Percentiles rank a stretch among this genome's conserved stretches.
Conservation (phyloP, 805 yeast species). For the Candida cerambycidarum region DNA sequence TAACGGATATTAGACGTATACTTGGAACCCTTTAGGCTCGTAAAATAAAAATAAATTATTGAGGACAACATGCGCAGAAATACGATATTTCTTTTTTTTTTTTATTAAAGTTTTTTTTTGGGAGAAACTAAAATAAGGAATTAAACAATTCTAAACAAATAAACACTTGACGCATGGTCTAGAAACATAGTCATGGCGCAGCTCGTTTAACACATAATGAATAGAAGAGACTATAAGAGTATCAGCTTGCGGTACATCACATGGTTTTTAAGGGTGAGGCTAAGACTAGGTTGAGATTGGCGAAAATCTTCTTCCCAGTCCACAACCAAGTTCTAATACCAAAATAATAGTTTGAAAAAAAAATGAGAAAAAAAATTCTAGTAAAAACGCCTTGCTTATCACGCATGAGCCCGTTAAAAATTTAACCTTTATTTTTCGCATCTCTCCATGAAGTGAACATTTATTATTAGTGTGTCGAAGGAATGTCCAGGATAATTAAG, state of each 20-base stretch:
- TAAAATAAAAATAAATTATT: not conserved
- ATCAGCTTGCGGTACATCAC: too few relatives aligned
- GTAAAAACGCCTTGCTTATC: not conserved
- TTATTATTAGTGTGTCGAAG: not conserved
- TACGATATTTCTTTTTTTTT: constrained; percentile 1
- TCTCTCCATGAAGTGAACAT: not conserved
- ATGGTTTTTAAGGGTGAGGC: too few relatives aligned
- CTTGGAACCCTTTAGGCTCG: constrained; percentile 1
- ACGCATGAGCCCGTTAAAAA: not conserved
- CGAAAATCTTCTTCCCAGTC: too few relatives aligned
- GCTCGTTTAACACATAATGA: too few relatives aligned
- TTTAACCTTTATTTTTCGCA: constrained; percentile 1
- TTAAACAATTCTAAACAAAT: too few relatives aligned
- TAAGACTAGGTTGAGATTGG: too few relatives aligned
- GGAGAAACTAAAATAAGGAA: not conserved
- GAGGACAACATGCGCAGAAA: not conserved
- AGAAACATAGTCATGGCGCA: too few relatives aligned
- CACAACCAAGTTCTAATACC: too few relatives aligned
- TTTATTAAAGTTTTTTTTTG: not conserved
- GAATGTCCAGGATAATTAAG: too few relatives aligned
- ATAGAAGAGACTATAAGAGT: too few relatives aligned
- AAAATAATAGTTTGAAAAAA: too few relatives aligned
- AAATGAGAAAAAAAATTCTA: not conserved
- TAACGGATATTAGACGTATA: not conserved
- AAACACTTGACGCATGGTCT: too few relatives aligned